These are phyloP conservation scores for Centaurea solstitialis DNA, from an alignment of 129 eudicot species.

Conservation along the genomic window DNA sequence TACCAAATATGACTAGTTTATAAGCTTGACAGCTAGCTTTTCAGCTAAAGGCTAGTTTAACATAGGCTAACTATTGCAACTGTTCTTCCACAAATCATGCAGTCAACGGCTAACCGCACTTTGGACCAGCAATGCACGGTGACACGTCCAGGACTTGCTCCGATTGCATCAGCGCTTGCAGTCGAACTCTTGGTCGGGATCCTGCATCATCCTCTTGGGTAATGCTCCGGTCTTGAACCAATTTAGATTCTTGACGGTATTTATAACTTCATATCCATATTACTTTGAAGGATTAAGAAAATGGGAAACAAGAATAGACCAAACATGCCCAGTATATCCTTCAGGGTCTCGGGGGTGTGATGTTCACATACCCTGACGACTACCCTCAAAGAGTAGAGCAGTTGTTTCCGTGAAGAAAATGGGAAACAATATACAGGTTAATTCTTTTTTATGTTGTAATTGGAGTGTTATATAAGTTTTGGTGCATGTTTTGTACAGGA, in stretches of 20 bases:
- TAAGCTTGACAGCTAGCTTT: background rate
- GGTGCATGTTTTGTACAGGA: conserved; percentile 40
- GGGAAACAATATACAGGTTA: background rate
- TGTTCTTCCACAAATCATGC: conserved; percentile 27
- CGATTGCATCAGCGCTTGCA: conserved; percentile 92
- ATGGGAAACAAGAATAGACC: background rate
- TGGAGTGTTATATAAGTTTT: background rate
- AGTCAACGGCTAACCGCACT: conserved; percentile 96
- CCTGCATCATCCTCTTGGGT: conserved; percentile 94
- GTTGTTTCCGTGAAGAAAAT: background rate
- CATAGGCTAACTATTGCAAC: background rate
- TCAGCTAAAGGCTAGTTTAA: background rate
- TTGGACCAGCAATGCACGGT: conserved; percentile 98
- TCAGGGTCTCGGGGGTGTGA: background rate
- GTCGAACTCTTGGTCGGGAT: conserved; percentile 89
- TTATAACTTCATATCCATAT: background rate
- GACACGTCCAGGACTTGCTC: conserved; percentile 98
- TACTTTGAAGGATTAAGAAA: background rate
- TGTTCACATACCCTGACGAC: background rate
- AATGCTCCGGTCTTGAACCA: background rate
- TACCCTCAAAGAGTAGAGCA: background rate
- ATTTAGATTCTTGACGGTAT: background rate
- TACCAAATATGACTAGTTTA: background rate
- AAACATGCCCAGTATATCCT: background rate
- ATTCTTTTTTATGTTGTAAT: background rate